Evolutionary conservation across 78 protist genomes (phyloP).

Genomic region (Polysphondylium violaceum): DNA sequence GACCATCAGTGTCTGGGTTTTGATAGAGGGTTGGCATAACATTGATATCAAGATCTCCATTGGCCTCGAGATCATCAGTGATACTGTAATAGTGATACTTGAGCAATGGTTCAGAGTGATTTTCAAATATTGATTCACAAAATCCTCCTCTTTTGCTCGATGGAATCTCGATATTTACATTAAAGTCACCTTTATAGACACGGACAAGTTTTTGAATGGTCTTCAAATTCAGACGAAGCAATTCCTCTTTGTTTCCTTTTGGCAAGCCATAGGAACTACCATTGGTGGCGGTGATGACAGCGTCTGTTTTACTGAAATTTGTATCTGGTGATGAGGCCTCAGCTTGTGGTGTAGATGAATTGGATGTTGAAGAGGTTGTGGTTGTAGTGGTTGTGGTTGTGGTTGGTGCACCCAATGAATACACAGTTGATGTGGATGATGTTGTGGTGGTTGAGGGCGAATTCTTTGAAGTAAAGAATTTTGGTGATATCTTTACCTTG

Average conservation of each 20-base stretch:
- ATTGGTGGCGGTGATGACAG: background rate
- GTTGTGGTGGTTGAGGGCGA: background rate
- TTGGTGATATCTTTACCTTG: background rate
- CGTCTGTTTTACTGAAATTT: background rate
- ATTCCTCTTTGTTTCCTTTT: constrained; percentile 8
- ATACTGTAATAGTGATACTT: constrained; percentile 16
- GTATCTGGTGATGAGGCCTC: background rate
- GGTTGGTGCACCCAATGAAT: background rate
- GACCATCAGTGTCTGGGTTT: background rate
- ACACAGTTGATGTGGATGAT: background rate
- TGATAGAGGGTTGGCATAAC: background rate
- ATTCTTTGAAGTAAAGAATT: no score
- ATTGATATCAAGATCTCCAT: background rate
- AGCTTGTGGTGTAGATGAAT: background rate
- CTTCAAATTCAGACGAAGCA: constrained; percentile 7
- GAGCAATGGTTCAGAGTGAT: constrained; percentile 20
- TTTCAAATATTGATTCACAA: constrained; percentile 14
- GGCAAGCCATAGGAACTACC: constrained; percentile 7
- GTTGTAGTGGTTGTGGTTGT: background rate
- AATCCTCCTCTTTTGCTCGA: constrained; percentile 20
- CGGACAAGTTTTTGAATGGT: constrained; percentile 28
- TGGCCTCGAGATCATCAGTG: constrained; percentile 1
- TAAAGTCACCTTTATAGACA: constrained; percentile 33
- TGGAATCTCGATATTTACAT: constrained; percentile 36
- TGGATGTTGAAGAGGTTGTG: background rate